phyloP scores from a whole-genome alignment of 306 rosid genomes.

The Trichosanthes cucumerina region DNA sequence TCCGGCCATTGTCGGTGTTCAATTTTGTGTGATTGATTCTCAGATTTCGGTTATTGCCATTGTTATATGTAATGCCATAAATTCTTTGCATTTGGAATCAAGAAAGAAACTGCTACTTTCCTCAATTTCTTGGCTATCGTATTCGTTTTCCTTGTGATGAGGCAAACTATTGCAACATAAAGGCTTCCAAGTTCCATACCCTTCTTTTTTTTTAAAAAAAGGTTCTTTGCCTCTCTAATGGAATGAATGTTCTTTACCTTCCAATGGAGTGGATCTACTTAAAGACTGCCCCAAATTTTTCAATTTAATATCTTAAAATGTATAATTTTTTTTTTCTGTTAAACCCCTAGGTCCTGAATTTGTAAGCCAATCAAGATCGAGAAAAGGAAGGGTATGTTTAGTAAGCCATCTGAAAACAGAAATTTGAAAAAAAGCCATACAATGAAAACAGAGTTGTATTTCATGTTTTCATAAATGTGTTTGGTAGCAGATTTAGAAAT shows the following conservation, averaged over 20 bases:
- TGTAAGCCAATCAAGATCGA: too few species aligned
- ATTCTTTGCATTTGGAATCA: background rate
- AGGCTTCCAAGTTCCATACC: background rate
- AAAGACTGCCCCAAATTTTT: too few species aligned
- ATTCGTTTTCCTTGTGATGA: background rate
- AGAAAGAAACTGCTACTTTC: background rate
- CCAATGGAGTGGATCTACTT: background rate
- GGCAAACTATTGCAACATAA: background rate
- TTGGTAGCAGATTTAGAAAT: too few species aligned
- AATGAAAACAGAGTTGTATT: too few species aligned
- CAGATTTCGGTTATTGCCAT: background rate
- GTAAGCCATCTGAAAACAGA: too few species aligned
- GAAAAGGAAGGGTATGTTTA: too few species aligned
- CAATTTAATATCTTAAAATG: too few species aligned
- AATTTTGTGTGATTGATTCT: background rate
- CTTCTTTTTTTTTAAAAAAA: background rate
- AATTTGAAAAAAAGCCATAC: too few species aligned
- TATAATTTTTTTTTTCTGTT: too few species aligned
- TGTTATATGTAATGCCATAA: background rate
- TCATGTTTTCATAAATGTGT: too few species aligned
- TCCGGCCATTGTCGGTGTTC: background rate
- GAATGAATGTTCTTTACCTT: background rate
- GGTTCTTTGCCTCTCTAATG: background rate
- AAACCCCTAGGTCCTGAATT: too few species aligned
- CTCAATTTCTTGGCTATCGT: background rate